phyloP scores from a whole-genome alignment of 306 rosid species.

The Lathyrus oleraceus region DNA sequence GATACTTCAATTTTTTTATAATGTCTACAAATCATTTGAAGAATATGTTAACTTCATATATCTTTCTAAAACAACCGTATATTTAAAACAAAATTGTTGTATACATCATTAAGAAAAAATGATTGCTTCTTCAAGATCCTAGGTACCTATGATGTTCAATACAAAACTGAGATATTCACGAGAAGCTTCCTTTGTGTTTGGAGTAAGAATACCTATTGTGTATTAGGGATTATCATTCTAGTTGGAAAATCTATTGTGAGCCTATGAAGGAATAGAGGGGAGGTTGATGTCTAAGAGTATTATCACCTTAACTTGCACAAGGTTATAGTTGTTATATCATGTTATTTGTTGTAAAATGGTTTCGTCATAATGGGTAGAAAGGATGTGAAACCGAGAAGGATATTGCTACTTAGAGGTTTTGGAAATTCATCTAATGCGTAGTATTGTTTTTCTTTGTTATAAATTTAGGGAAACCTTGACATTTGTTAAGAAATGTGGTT shows the following conservation, averaged over 20 bases:
- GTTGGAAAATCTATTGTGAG: not conserved
- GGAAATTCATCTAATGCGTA: not conserved
- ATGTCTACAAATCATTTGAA: conserved; percentile 15
- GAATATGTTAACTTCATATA: not conserved
- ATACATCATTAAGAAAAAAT: not conserved
- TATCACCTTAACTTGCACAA: not conserved
- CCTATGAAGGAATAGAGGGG: not conserved
- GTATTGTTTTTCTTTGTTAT: not conserved
- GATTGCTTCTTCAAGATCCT: not conserved
- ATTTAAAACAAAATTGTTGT: not conserved
- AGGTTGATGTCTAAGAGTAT: not conserved
- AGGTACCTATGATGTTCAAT: not conserved
- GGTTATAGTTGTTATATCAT: not conserved
- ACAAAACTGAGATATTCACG: not conserved
- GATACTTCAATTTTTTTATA: not conserved
- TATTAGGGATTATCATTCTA: not conserved
- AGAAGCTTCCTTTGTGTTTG: not conserved
- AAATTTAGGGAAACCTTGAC: not conserved
- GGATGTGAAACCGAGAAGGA: not conserved
- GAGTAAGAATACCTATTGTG: not conserved
- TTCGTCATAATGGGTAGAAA: not conserved
- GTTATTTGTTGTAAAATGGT: not conserved
- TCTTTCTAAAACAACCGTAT: not conserved
- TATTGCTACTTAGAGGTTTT: too few relatives aligned
- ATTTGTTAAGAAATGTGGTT: too few relatives aligned